Base-by-base conservation (phyloP, 805 yeast species). In the Metschnikowia amazonensis region DNA sequence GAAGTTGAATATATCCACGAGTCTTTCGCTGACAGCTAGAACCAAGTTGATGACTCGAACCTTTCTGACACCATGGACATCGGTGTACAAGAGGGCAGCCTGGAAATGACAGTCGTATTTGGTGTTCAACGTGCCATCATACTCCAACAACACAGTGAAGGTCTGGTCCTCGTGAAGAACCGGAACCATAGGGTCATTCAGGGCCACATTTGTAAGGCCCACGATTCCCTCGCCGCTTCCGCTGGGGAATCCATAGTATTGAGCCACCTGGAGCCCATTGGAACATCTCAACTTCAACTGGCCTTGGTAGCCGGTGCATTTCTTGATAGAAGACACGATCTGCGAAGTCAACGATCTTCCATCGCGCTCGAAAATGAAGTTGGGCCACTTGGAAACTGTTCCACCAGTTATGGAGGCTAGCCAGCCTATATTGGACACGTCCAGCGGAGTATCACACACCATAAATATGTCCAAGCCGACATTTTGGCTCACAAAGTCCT, bases 41-140 rank as follows among this genome's bases (percentile, higher is more conserved):
- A 85, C 84, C 46, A 81, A 70, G 59, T 94, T 94, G 40, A 86
- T 77, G n/a, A 89, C 89, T 50, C 99, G 76, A 13, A 94, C 92
- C 56, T 87, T 84, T 53, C 97, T 72, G 7, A 74, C 66, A 18
- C 99, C 99, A 39, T 74, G 74, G 2, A 74, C 59, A 38, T 89
- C 86, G 0, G 97, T 90, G 62, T 89, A 92, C 45, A 94, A 69
- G 23, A 94, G 55, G 0, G 98, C 97, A 1, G 87, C 85, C 66
- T 94, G 99, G 70, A 92, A 88, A 62, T 89, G 94, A 18, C 88
- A 86, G 62, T 89, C 97, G 31, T 76, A 73, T 49, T 80, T 80
- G 1, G 85, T 72, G 47, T 82, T 79, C 28, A 89, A 69, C 49
- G 80, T 80, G 3, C 89, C 89, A 59, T 89, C 97, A 58, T 87